Conservation (phyloP, 1,139 yeast genomes). For the Taiozyma onychis region DNA sequence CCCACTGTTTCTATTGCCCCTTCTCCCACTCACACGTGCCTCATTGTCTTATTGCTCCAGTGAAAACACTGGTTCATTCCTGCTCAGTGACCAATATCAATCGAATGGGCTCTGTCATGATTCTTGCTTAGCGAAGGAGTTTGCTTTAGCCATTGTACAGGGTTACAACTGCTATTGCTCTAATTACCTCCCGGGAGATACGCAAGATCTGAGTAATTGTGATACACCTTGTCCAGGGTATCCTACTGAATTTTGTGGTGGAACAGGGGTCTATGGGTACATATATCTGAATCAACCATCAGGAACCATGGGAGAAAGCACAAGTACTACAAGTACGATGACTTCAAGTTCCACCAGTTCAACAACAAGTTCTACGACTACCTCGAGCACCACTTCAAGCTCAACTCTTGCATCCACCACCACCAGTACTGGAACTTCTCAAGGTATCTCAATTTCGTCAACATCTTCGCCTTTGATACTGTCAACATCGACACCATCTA, state of each 20-base stretch:
- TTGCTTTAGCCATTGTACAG: constrained; percentile 51
- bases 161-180: constrained; percentile 57
- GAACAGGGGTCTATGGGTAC: constrained; percentile 19
- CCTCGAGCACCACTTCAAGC: neutral
- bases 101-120: constrained; percentile 52
- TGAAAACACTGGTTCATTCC: constrained; percentile 35
- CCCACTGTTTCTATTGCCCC: neutral
- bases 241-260: constrained; percentile 21
- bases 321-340: neutral
- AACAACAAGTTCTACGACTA: neutral
- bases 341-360: neutral
- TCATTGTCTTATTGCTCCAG: constrained; percentile 37
- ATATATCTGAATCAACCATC: constrained; percentile 9
- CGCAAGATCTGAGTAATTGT: constrained; percentile 36
- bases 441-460: constrained; percentile 3
- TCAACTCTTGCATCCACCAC: neutral
- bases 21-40: constrained; percentile 1
- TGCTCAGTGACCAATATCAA: constrained; percentile 31
- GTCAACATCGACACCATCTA: constrained; percentile 8
- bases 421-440: neutral
- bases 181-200: constrained; percentile 40
- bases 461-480: constrained; percentile 1
- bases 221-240: constrained; percentile 47
- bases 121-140: constrained; percentile 40
- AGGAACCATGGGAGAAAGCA: constrained; percentile 1